Base-by-base conservation (phyloP, 108 stramenopile species). In the Skeletonema costatum region DNA sequence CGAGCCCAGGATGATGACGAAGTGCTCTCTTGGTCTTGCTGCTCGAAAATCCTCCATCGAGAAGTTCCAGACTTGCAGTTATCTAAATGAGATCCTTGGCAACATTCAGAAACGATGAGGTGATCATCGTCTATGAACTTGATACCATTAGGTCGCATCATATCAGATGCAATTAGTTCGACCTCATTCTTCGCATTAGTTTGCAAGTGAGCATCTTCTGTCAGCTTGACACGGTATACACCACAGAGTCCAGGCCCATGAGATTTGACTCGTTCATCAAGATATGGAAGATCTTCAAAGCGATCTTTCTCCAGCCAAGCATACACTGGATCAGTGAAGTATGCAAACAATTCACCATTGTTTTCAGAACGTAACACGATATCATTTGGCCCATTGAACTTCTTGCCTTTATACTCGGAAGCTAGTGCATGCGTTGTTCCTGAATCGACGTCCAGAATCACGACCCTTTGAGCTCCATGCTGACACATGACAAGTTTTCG, bases 251-350 rank as follows among this genome's bases (percentile, higher is more conserved):
- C 62, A 63, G 62, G 62, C 62, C 62, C 62, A 8, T 63, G 7
- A 63, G 6, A 9, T 17, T 11, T 63, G 6, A 63, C 62, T 39
- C 32, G n/a, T 19, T 32, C 29, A 63, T 63, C 62, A 10, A 63
- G 62, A 19, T 63, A 63, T 32, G 62, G 62, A 63, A 63, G 62
- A 44, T 63, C 32, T 63, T 63, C 39, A 63, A 63, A 63, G 5
- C 62, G n/a, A 63, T 63, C 62, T 44, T 63, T 63, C 41, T 63
- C 62, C 8, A 63, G 41, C 62, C 62, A 63, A 39, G 41, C 62
- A 39, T 63, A 63, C 14, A 63, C 62, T 9, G 62, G 62, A 44
- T 63, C 41, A 39, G 62, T 63, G 14, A 63, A 63, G 62, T 63
- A 63, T n/a, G 62, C 62, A n/a, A n/a, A 63, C 41, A 44, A 17